phyloP scores from a whole-genome alignment of 352 stramenopile species.

The Phytophthora podocarpi region DNA sequence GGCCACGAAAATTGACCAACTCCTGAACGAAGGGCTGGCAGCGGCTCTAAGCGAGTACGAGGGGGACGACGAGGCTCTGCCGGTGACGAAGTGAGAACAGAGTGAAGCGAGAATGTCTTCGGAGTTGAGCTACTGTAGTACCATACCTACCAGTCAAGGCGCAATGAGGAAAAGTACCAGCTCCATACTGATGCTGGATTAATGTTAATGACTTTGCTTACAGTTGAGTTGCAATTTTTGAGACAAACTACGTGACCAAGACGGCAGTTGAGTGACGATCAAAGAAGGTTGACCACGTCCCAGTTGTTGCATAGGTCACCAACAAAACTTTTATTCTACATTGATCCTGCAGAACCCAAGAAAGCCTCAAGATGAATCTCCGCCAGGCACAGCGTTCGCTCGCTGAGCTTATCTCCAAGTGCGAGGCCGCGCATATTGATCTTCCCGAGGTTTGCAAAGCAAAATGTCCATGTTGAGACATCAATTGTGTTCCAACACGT shows the following conservation, averaged over 20 bases:
- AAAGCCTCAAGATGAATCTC: conserved; percentile 52
- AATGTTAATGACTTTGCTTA: neutral
- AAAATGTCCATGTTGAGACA: neutral
- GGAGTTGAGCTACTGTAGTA: neutral
- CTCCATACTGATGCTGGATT: neutral
- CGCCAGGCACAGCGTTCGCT: conserved; percentile 67
- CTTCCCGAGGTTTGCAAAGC: conserved; percentile 45
- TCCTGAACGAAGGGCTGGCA: conserved; percentile 57
- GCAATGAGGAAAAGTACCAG: neutral
- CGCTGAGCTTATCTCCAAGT: conserved; percentile 62
- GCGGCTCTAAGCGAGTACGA: conserved; percentile 60
- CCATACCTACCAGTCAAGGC: neutral
- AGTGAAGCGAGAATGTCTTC: neutral
- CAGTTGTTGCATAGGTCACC: neutral
- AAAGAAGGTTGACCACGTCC: conserved; percentile 22
- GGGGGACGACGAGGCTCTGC: conserved; percentile 22
- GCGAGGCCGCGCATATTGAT: conserved; percentile 60
- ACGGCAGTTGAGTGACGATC: conserved; percentile 13
- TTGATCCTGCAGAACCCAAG: neutral
- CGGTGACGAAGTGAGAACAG: conserved; percentile 15
- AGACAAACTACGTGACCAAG: neutral
- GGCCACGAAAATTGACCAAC: conserved; percentile 63
- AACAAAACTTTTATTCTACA: too few species aligned
- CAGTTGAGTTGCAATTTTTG: neutral
- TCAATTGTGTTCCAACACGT: neutral